Evolutionary conservation across 345 rosid genomes (phyloP).

Genomic region (Hibiscus trionum): DNA sequence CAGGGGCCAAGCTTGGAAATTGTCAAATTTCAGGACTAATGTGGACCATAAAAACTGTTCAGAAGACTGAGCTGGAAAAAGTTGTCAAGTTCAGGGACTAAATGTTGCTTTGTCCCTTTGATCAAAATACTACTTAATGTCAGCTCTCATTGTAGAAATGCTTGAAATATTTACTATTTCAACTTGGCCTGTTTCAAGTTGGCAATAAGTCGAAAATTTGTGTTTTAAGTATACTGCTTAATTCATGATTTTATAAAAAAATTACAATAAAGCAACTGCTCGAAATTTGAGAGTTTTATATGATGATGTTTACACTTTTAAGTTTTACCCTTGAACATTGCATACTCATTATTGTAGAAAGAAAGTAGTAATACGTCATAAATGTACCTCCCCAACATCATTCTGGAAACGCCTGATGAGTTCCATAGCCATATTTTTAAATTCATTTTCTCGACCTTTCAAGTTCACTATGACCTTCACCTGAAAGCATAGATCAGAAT

Average conservation of each 20-base stretch:
- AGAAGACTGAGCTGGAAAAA: too few relatives aligned
- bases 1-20: too few relatives aligned
- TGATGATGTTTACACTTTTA: neutral
- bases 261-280: neutral
- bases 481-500: slow-evolving; percentile 31
- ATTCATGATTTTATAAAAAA: neutral
- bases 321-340: neutral
- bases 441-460: slow-evolving; percentile 91
- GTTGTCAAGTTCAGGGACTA: too few relatives aligned
- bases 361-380: neutral
- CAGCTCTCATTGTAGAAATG: neutral
- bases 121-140: too few relatives aligned
- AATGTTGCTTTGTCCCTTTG: too few relatives aligned
- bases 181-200: neutral
- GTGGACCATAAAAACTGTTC: too few relatives aligned
- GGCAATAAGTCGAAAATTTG: neutral
- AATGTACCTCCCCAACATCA: slow-evolving; percentile 78
- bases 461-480: slow-evolving; percentile 85
- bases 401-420: slow-evolving; percentile 78
- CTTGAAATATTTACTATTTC: neutral
- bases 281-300: neutral
- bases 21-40: too few relatives aligned
- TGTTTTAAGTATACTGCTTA: neutral
- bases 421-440: slow-evolving; percentile 79
- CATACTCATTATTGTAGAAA: neutral